phyloP scores from a whole-genome alignment of 2,329 filamentous ascomycete genomes.

The Penicillium sp. region DNA sequence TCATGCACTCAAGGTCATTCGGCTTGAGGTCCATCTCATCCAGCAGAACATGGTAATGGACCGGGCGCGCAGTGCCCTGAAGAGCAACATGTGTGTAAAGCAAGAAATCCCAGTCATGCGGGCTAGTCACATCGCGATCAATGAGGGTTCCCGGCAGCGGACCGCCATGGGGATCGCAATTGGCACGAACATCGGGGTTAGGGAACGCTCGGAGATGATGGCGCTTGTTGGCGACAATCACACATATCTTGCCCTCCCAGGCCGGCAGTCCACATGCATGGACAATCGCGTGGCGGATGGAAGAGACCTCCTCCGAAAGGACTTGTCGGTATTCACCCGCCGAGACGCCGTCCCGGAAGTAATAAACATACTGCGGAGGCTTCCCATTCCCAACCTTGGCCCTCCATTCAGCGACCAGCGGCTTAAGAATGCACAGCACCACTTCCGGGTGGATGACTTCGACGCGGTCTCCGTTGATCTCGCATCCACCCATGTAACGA shows the following conservation, averaged over 20 bases:
- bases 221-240: slow-evolving; percentile 86
- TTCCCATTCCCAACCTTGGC: slow-evolving; percentile 50
- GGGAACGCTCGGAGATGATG: slow-evolving; percentile 95
- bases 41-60: slow-evolving; percentile 83
- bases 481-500: slow-evolving; percentile 72
- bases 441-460: slow-evolving; percentile 73
- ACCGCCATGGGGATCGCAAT: slow-evolving; percentile 72
- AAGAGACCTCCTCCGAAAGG: slow-evolving; percentile 67
- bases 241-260: slow-evolving; percentile 66
- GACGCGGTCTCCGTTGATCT: slow-evolving; percentile 76
- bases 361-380: slow-evolving; percentile 72
- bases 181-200: slow-evolving; percentile 45
- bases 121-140: slow-evolving; percentile 84
- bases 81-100: slow-evolving; percentile 71
- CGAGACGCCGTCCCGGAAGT: slow-evolving; percentile 88
- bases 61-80: slow-evolving; percentile 87
- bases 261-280: slow-evolving; percentile 1
- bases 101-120: slow-evolving; percentile 86
- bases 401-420: slow-evolving; percentile 64
- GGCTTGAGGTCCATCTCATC: slow-evolving; percentile 70
- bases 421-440: slow-evolving; percentile 61
- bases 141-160: slow-evolving; percentile 81
- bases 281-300: slow-evolving; percentile 13
- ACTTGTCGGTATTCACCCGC: slow-evolving; percentile 82
- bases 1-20: slow-evolving; percentile 74